Conservation (phyloP, 768 basidiomycete genomes). For the Arthromyces matolae region DNA sequence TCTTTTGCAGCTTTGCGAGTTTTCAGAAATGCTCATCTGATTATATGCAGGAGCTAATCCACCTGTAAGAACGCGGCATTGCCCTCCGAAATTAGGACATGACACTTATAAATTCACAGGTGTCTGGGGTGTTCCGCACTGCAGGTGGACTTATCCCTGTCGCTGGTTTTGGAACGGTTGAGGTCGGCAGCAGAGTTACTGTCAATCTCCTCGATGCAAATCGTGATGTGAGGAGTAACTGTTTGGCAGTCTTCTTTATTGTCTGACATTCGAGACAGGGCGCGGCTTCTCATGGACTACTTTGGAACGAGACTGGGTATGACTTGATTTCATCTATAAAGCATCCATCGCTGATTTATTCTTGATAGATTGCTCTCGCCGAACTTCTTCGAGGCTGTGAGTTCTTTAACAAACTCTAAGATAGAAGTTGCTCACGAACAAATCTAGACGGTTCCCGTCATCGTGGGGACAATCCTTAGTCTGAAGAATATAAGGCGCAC, state of each 20-base stretch:
- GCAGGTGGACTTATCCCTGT: constrained; percentile 23
- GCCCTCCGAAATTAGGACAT: not conserved
- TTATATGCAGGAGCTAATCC: constrained; percentile 28
- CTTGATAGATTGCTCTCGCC: constrained; percentile 28
- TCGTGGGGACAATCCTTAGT: constrained; percentile 43
- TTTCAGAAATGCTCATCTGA: no score
- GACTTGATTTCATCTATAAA: not conserved
- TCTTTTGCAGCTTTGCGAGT: not conserved
- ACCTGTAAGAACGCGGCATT: constrained; percentile 21
- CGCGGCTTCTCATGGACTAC: constrained; percentile 13
- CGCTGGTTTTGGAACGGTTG: constrained; percentile 24
- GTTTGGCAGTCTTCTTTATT: not conserved
- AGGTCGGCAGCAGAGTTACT: constrained; percentile 30
- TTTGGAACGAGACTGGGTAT: constrained; percentile 6
- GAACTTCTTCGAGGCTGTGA: constrained; percentile 38
- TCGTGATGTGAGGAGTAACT: constrained; percentile 31
- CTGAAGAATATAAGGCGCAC: constrained; percentile 38
- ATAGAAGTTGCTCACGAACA: not conserved
- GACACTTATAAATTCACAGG: constrained; percentile 20
- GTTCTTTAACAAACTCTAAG: constrained; percentile 2
- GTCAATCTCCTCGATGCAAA: constrained; percentile 36
- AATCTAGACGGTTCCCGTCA: constrained; percentile 38
- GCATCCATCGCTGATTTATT: not conserved
- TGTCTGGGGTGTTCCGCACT: constrained; percentile 40
- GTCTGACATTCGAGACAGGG: constrained; percentile 17